A percentile compares a stretch with the other conserved stretches of the same genome.
phyloP scores from a whole-genome alignment of 305 asterid species.

The Fraxinus angustifolia region DNA sequence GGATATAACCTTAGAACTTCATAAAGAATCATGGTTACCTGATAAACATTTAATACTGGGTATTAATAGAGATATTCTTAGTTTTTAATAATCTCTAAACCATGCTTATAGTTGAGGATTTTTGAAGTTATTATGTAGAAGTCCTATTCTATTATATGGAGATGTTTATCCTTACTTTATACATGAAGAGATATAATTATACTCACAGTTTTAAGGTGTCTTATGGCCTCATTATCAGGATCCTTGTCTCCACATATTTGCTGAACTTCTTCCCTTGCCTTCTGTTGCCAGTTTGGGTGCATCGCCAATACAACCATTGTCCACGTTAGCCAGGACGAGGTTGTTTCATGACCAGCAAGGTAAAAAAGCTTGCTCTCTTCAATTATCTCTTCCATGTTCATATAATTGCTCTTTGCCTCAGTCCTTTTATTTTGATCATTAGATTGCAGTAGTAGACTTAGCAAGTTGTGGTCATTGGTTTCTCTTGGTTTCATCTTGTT shows the following conservation, averaged over 20 bases:
- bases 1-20: conserved; percentile 53
- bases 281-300: conserved; percentile 56
- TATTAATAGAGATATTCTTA: neutral
- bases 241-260: conserved; percentile 29
- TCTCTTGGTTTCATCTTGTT: conserved; percentile 22
- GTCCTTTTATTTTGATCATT: conserved; percentile 22
- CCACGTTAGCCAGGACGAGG: conserved; percentile 45
- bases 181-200: neutral
- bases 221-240: conserved; percentile 36
- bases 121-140: neutral
- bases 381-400: conserved; percentile 45
- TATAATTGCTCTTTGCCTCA: conserved; percentile 7
- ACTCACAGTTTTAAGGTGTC: conserved; percentile 52
- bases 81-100: neutral
- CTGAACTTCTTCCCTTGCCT: conserved; percentile 53
- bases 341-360: conserved; percentile 51
- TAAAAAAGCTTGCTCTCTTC: conserved; percentile 53
- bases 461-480: conserved; percentile 33
- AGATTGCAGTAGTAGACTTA: conserved; percentile 38
- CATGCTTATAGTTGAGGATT: neutral
- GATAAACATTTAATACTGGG: neutral
- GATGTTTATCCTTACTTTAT: neutral
- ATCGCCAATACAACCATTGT: conserved; percentile 42
- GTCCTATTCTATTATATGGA: neutral
- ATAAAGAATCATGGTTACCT: conserved; percentile 50